Base-by-base conservation (phyloP, 768 basidiomycete species). In the Podaxis pistillaris region DNA sequence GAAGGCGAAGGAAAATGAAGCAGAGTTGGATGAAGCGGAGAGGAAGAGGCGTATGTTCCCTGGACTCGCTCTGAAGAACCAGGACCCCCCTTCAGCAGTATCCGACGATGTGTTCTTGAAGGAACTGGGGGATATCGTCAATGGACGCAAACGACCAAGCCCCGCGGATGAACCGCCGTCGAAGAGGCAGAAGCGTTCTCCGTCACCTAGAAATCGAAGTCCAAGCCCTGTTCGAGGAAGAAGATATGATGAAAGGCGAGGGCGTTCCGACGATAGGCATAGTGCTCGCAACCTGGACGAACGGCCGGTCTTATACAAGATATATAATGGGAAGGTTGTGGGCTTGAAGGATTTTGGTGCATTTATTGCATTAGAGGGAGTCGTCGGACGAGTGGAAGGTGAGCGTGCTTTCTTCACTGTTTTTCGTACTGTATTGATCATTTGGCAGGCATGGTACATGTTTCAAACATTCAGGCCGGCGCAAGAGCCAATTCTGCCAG, bases 281-380 rank as follows among this genome's bases (percentile, higher is more conserved):
- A 78, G 75, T 63, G 78, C 75, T 56, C 76, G 74, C 65, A 68
- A 67, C 65, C 56, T 90, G 40, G 96, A 99, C 71, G 93, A 96
- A 47, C 81, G 81, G 54, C 95, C 97, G 0, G 78, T 98, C 2
- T 73, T 97, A 49, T 98, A 88, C 85, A 98, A 98, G 80, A 94
- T 98, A 36, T 99, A 98, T 74, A 81, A 83, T 57, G 97, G 96
- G 7, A 88, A 86, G 65, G 88, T 98, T 28, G 82, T 90, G 1
- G 87, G 91, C 12, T 68, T 97, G 68, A 94, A 93, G 75, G 97
- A 99, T 64, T 99, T 98, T 72, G 97, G 97, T 58, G 96, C 94
- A 0, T 99, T 99, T 69, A 90, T 97, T 44, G 83, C 84, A 36
- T 74, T 99, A 5, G 96, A 99, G 65, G 96, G 96, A 30, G 77